Evolutionary conservation across 108 stramenopile genomes (phyloP), one percentile per base, ranked within the genome.

Genomic region (Nannochloropsis salina): DNA sequence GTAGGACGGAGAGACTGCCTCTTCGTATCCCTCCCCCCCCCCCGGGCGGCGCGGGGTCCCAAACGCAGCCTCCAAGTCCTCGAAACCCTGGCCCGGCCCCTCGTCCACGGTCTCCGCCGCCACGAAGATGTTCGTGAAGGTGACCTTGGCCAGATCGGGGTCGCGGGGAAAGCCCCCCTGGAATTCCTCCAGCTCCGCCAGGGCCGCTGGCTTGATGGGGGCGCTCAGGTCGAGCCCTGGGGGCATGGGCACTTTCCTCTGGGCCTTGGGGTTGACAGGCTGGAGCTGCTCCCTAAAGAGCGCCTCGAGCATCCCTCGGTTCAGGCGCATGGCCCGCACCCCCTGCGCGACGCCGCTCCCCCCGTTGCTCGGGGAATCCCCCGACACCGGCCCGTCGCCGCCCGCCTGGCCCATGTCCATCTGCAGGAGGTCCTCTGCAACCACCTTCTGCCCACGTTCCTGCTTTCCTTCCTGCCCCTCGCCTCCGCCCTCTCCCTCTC

Each of bases 171-270:
- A 74, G 5, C 61, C 61, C 20, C 61, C 61, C 6, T 15, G 15
- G n/a, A 6, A 74, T 74, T 15, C 61, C 61, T 74, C 61, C n/a
- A 74, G 8, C n/a, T 81, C 40, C 12, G 80, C 21, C 31, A 81
- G 9, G 40, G 22, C 83, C 15, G 83, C 44, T 0, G 44, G 44
- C 45, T 86, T 12, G 44, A 88, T 6, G 12, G 82, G 42, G 1
- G 43, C 10, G 15, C 89, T 83, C 41, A 92, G 92, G 90, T 93
- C 90, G 0, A 91, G 80, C 80, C 83, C 92, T 12, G 87, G 90
- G 74, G 92, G 92, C 10, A 85, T 44, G 51, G 91, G 91, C 51
- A 92, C 92, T 20, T 51, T 43, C 42, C 42, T 43, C 83, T 92
- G 91, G 15, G 92, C 92, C 42, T 88, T 86, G 20, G 85, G 84